Base-by-base conservation (phyloP, 805 yeast species). In the Cyberlindnera galapagoensis region DNA sequence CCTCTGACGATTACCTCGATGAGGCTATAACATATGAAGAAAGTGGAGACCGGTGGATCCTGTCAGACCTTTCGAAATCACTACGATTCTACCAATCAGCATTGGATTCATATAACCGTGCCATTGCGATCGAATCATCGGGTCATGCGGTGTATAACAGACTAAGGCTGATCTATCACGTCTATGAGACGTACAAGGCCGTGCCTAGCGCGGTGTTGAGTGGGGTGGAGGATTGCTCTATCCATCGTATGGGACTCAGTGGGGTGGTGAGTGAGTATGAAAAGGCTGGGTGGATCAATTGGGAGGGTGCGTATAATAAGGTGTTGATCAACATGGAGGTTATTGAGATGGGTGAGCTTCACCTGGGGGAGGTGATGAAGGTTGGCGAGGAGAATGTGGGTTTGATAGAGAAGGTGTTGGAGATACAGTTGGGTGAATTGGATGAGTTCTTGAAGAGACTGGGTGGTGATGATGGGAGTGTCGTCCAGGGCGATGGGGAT, bases 21-120 rank as follows among this genome's bases (percentile, higher is more conserved):
- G 57, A 57, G 31, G 90, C 76, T 1, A 63, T 76, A 1, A 60
- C 60, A 9, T 76, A 73, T 34, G 90, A 80, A 48, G 88, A 80
- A 37, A 67, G 73, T n/a, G 90, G 85, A 0, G 88, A 80, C 47
- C 53, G 88, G 28, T 81, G 87, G 86, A 51, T 74, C 6, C 62
- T 73, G 2, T 74, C 84, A 0, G 88, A 80, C 44, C 50, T 78
- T 6, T 58, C 80, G 9, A 80, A 81, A 42, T 71, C 78, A 0
- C 52, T 80, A 9, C 52, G 88, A 24, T 79, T 79, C 42, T 80
- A 78, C 49, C 78, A 76, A 42, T 58, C 67, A 31, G 80, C 86
- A 0, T 70, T 62, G 39, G 51, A 48, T 9, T 43, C 52, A 25
- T 80, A 79, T 44, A 33, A 39, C 4, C 43, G 44, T 21, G 66